phyloP scores from a whole-genome alignment of 164 flowering plant genomes.

The Taxillus chinensis region DNA sequence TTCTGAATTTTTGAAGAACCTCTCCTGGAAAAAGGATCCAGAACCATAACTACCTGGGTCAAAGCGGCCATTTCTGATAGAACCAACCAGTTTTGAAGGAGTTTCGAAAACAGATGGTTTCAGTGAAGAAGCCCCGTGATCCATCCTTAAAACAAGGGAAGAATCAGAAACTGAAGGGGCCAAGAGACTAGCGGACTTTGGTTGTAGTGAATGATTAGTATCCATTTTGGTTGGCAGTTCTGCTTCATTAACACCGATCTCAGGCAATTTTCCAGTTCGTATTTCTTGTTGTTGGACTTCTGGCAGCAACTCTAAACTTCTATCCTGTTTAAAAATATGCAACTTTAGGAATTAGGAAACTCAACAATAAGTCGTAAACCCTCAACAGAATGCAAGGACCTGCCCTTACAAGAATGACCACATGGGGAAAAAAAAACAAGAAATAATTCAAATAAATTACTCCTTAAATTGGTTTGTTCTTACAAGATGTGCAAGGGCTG shows the following conservation, averaged over 20 bases:
- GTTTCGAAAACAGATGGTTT: conserved; percentile 25
- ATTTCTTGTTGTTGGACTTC: conserved; percentile 54
- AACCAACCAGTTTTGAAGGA: conserved; percentile 18
- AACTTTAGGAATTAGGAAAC: neutral
- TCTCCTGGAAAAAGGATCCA: conserved; percentile 26
- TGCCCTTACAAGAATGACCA: too few species aligned
- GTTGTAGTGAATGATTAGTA: conserved; percentile 15
- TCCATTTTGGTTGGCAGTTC: conserved; percentile 23
- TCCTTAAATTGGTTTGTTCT: too few species aligned
- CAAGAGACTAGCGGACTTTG: conserved; percentile 23
- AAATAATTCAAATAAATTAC: too few species aligned
- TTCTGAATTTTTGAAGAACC: conserved; percentile 17
- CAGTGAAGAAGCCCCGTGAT: conserved; percentile 11
- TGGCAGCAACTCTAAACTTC: conserved; percentile 67
- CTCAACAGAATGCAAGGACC: too few species aligned
- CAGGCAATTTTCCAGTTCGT: conserved; percentile 43
- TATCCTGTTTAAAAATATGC: conserved; percentile 37
- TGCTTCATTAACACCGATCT: conserved; percentile 19
- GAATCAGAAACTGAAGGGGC: conserved; percentile 23
- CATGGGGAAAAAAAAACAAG: too few species aligned
- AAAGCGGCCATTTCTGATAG: conserved; percentile 9
- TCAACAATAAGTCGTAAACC: too few species aligned
- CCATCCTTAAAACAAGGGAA: conserved; percentile 17
- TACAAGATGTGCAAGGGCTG: too few species aligned
- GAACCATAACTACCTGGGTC: conserved; percentile 17